Conservation (phyloP, 768 basidiomycete species). For the Rhodocollybia butyracea region DNA sequence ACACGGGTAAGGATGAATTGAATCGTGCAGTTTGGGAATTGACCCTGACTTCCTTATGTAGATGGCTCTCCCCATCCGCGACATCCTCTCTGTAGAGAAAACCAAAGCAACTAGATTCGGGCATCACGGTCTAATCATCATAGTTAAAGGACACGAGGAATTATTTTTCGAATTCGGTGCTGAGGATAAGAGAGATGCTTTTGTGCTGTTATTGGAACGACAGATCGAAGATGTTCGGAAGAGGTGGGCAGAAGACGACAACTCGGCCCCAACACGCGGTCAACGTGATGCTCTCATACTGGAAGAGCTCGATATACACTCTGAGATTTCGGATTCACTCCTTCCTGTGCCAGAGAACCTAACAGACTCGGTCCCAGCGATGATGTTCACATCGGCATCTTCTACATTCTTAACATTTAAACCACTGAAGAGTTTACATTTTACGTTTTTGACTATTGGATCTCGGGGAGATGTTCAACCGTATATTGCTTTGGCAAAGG, state of each 20-base stretch:
- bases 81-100: constrained; percentile 81
- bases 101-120: constrained; percentile 88
- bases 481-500: constrained; percentile 94
- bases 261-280: constrained; percentile 41
- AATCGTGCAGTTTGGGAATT: neutral
- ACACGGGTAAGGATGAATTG: constrained; percentile 65
- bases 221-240: constrained; percentile 74
- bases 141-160: constrained; percentile 96
- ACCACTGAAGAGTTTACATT: constrained; percentile 77
- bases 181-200: constrained; percentile 76
- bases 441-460: constrained; percentile 95
- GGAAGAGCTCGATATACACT: constrained; percentile 69
- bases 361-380: constrained; percentile 75
- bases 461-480: constrained; percentile 97
- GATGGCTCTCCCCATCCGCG: constrained; percentile 94
- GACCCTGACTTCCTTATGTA: constrained; percentile 26
- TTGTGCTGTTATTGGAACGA: constrained; percentile 68
- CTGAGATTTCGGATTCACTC: constrained; percentile 24
- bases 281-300: constrained; percentile 74
- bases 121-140: constrained; percentile 83
- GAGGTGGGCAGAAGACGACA: constrained; percentile 44
- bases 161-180: constrained; percentile 93
- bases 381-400: constrained; percentile 95
- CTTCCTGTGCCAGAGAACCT: constrained; percentile 19
- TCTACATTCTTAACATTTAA: constrained; percentile 97